These are phyloP conservation scores for Pogostemon cablin DNA, from an alignment of 257 asterid species.

Conservation along the genomic window DNA sequence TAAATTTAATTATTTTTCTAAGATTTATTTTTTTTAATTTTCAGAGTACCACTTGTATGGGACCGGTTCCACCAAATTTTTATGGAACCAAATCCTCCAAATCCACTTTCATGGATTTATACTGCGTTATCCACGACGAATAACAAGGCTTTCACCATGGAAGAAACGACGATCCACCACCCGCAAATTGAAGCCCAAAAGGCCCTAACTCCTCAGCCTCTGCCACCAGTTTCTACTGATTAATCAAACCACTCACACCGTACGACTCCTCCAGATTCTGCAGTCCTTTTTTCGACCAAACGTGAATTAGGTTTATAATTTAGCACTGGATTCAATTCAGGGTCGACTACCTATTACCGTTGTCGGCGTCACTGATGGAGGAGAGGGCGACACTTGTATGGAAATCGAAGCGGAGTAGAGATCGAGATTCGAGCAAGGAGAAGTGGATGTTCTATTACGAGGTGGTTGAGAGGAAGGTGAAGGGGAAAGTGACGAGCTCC, in stretches of 20 bases:
- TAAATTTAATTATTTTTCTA: too few relatives aligned
- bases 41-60: too few relatives aligned
- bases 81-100: too few relatives aligned
- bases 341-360: conserved; percentile 42
- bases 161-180: conserved; percentile 37
- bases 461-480: conserved; percentile 70
- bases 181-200: conserved; percentile 44
- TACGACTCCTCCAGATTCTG: not conserved
- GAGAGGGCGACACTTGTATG: conserved; percentile 63
- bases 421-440: conserved; percentile 73
- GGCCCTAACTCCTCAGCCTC: conserved; percentile 75
- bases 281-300: too few relatives aligned
- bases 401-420: conserved; percentile 67
- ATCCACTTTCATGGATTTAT: too few relatives aligned
- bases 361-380: conserved; percentile 47
- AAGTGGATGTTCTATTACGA: conserved; percentile 83
- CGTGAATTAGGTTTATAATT: too few relatives aligned
- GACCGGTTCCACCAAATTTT: too few relatives aligned
- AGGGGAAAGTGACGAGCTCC: conserved; percentile 85
- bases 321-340: conserved; percentile 4
- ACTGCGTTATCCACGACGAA: too few relatives aligned
- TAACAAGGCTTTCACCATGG: too few relatives aligned
- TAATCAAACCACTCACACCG: not conserved
- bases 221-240: conserved; percentile 52
- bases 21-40: too few relatives aligned